phyloP scores from a whole-genome alignment of 2,329 filamentous ascomycete genomes.

The Alternaria sp. region DNA sequence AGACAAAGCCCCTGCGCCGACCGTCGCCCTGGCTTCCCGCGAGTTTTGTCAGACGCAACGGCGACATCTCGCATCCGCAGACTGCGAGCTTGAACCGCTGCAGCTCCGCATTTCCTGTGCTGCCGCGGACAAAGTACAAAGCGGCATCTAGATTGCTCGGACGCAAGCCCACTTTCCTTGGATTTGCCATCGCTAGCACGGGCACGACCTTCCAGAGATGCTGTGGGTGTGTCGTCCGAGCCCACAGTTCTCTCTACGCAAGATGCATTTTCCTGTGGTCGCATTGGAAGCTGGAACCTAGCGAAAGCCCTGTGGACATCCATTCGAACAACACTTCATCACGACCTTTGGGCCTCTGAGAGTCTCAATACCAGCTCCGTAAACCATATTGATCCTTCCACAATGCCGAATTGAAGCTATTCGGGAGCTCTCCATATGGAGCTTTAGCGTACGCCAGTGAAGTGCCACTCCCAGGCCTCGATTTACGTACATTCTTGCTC shows the following conservation, averaged over 20 bases:
- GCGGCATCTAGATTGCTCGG: slow-evolving; percentile 19
- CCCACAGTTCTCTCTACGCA: not conserved
- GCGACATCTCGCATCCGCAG: slow-evolving; percentile 41
- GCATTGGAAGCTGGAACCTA: not conserved
- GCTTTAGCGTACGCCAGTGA: slow-evolving; percentile 15
- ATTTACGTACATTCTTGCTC: slow-evolving; percentile 28
- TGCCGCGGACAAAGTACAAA: slow-evolving; percentile 15
- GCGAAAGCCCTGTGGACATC: not conserved
- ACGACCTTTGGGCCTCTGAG: not conserved
- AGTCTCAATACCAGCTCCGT: not conserved
- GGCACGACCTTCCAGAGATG: not conserved
- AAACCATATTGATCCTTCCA: slow-evolving; percentile 5
- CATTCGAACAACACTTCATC: not conserved
- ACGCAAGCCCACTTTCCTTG: slow-evolving; percentile 10
- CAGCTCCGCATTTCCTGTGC: slow-evolving; percentile 19
- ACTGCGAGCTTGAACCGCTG: slow-evolving; percentile 36
- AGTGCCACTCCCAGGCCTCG: slow-evolving; percentile 13
- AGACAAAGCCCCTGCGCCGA: slow-evolving; percentile 14
- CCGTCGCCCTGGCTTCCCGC: slow-evolving; percentile 20
- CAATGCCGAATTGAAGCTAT: slow-evolving; percentile 14
- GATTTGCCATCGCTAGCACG: not conserved
- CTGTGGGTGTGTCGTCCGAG: not conserved
- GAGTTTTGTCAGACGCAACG: slow-evolving; percentile 24
- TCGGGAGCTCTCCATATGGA: slow-evolving; percentile 25
- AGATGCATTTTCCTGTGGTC: not conserved